A percentile compares a stretch with the other conserved stretches of the same genome.
Conservation (phyloP, 306 rosid genomes). For the Citrullus amarus region DNA sequence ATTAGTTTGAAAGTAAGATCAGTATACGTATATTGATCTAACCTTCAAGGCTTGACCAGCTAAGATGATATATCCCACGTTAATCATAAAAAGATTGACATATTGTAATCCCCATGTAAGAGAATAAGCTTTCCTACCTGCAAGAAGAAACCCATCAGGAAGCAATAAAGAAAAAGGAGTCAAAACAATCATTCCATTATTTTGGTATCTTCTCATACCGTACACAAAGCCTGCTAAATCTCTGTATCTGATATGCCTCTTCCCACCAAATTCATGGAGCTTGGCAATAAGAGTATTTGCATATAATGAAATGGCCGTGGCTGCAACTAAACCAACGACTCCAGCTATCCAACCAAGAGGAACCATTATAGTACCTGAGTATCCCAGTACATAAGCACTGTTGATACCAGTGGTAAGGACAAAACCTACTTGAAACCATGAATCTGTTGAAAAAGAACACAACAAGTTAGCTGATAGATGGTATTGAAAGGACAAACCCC, state of each 20-base stretch:
- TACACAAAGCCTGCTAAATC: slow-evolving; percentile 81
- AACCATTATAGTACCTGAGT: slow-evolving; percentile 81
- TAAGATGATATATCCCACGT: slow-evolving; percentile 70
- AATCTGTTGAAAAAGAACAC: slow-evolving; percentile 29
- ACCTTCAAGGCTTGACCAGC: slow-evolving; percentile 96
- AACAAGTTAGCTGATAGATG: neutral
- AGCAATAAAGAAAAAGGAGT: neutral
- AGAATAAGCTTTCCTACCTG: slow-evolving; percentile 69
- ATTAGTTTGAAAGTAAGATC: neutral
- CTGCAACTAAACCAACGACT: slow-evolving; percentile 53
- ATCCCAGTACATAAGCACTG: slow-evolving; percentile 86
- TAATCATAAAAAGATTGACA: slow-evolving; percentile 90
- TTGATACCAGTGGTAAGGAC: slow-evolving; percentile 83
- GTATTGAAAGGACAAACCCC: neutral
- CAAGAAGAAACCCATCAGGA: slow-evolving; percentile 3
- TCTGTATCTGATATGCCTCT: slow-evolving; percentile 86
- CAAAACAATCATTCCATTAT: neutral
- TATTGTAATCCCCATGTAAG: slow-evolving; percentile 89
- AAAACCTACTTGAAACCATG: slow-evolving; percentile 87
- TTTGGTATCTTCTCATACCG: slow-evolving; percentile 29
- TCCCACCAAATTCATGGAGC: slow-evolving; percentile 89
- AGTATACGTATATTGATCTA: slow-evolving; percentile 1
- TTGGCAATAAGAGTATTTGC: slow-evolving; percentile 75
- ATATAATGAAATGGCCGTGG: slow-evolving; percentile 60
- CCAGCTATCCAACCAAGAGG: slow-evolving; percentile 82